Base-by-base conservation (phyloP, 2,329 filamentous ascomycete species). In the Beauveria sp. region DNA sequence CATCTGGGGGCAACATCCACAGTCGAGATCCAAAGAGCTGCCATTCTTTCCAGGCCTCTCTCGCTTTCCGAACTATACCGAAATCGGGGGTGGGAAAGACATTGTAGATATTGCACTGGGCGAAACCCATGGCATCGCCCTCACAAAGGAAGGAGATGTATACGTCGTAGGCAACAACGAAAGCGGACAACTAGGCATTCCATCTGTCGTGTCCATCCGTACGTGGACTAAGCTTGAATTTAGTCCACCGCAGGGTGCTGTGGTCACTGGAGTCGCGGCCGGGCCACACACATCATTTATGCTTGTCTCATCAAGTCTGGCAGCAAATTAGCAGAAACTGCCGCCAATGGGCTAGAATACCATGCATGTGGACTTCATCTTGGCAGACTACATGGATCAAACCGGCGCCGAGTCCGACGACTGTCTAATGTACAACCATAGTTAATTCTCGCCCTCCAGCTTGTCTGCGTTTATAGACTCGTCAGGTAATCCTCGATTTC, bases 401-500 rank as follows among this genome's bases (percentile, higher is more conserved):
- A 70, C 67, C 66, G 30, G 30, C 30, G 70, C 77, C 75, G 79
- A 38, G 12, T 38, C 12, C 34, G 34, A 38, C 34, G 76, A 74
- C 72, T 70, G 62, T 74, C 73, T 80, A 79, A 78, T 75, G 71
- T 80, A 80, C 77, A 80, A 70, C 66, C 69, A 63, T 57, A n/a
- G n/a, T 42, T 63, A 49, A 22, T 49, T n/a, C 42, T 38, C 34
- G 20, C 51, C 34, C n/a, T 42, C 40, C 55, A 46, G 53, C 54
- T 49, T 26, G 30, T 58, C 45, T 63, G 64, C 63, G 61, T 73
- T 86, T 84, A 98, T 84, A 99, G 86, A 84, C 96, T 98, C 76
- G 95, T 98, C 77, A 99, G 81, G 80, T 99, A 99, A 77, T 99
- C 95, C 81, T 99, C 95, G 72, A 99, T 98, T 80, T 99, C 95